These are phyloP conservation scores for Epichloe sp. DNA, from an alignment of 2,329 filamentous ascomycete species.

Conservation along the genomic window DNA sequence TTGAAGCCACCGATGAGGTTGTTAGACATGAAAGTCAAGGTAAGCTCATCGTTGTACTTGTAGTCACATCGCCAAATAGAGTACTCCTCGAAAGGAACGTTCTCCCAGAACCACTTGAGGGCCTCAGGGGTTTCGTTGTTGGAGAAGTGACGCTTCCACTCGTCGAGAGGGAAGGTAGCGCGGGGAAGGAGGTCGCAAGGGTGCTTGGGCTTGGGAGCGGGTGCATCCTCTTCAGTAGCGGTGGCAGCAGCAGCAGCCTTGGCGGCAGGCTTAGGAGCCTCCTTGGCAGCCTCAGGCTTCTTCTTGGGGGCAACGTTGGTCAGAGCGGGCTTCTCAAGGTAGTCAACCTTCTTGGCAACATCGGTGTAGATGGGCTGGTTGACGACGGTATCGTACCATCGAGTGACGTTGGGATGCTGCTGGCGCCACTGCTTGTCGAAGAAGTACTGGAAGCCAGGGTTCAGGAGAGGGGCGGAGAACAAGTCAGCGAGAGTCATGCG, in stretches of 20 bases:
- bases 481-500: constrained; percentile 93
- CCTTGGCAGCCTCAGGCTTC: constrained; percentile 61
- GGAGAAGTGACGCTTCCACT: constrained; percentile 98
- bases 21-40: constrained; percentile 95
- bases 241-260: constrained; percentile 16
- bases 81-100: constrained; percentile 88
- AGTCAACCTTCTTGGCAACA: constrained; percentile 60
- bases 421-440: constrained; percentile 83
- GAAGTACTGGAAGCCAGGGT: constrained; percentile 85
- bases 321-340: constrained; percentile 72
- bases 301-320: constrained; percentile 61
- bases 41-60: constrained; percentile 99
- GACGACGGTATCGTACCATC: constrained; percentile 90
- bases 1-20: constrained; percentile 99
- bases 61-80: constrained; percentile 89
- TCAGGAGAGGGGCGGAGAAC: constrained; percentile 66
- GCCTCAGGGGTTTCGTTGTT: constrained; percentile 81
- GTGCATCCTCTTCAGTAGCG: constrained; percentile 27
- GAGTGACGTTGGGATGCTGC: constrained; percentile 71
- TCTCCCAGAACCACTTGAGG: constrained; percentile 97
- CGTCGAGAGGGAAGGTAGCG: constrained; percentile 73
- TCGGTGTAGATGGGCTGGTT: constrained; percentile 86
- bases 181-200: constrained; percentile 75
- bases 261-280: constrained; percentile 46
- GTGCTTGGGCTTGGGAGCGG: constrained; percentile 86